A percentile compares a stretch with the other conserved stretches of the same genome.
phyloP scores from a whole-genome alignment of 306 rosid species.

The Trifolium subterraneum region DNA sequence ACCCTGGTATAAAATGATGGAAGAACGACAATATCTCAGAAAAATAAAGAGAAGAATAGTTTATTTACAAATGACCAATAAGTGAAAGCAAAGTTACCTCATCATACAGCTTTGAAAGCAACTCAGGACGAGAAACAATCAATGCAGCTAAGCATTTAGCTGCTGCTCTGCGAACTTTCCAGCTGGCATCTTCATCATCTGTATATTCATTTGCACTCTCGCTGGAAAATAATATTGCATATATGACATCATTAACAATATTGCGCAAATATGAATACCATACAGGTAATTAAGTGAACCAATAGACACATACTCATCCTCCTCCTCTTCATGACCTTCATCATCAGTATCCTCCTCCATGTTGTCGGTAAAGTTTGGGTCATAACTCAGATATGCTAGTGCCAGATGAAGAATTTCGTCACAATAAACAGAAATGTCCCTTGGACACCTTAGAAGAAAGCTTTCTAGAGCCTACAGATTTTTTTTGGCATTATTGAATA shows the following conservation, averaged over 20 bases:
- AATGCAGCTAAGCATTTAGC: constrained; percentile 98
- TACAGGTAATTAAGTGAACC: constrained; percentile 35
- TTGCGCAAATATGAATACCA: constrained; percentile 27
- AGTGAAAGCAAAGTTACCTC: constrained; percentile 64
- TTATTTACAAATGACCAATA: background rate
- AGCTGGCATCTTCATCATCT: constrained; percentile 98
- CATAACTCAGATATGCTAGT: constrained; percentile 88
- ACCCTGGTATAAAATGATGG: background rate
- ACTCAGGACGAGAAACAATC: constrained; percentile 95
- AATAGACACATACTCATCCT: constrained; percentile 78
- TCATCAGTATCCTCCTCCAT: constrained; percentile 99
- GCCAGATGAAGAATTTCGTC: constrained; percentile 88
- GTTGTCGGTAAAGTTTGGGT: constrained; percentile 97
- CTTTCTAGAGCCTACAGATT: constrained; percentile 82
- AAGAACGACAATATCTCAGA: constrained; percentile 7
- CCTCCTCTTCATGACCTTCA: constrained; percentile 91
- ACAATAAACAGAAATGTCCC: constrained; percentile 86
- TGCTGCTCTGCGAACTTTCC: constrained; percentile 99
- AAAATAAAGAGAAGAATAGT: constrained; percentile 9
- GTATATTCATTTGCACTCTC: constrained; percentile 99
- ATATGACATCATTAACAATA: constrained; percentile 34
- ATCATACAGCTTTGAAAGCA: constrained; percentile 87
- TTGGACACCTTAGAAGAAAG: constrained; percentile 95
- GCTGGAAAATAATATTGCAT: constrained; percentile 56
- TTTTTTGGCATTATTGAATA: constrained; percentile 39